Evolutionary conservation across 2,329 filamentous ascomycete species (phyloP), one percentile per base, ranked within the genome.

Genomic region (Xylaria digitata): DNA sequence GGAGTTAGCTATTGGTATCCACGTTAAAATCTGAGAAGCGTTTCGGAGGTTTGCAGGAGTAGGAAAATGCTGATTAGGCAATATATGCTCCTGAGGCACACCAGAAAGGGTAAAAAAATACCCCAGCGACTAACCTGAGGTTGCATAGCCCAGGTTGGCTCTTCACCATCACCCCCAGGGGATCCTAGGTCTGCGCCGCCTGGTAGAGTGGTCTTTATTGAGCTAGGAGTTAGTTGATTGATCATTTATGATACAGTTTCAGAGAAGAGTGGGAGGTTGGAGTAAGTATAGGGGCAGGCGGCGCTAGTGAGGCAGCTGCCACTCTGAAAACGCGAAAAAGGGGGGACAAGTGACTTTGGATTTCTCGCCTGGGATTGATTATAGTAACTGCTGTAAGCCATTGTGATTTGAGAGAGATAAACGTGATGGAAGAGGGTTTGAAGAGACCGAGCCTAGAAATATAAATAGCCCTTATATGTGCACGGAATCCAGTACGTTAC

Each of bases 101-200:
- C 26, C 26, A 26, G 5, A 26, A 26, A 5, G 5, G 26, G n/a
- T n/a, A n/a, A 2, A 26, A 26, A 26, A 26, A 26, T 5, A 5
- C 2, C 26, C 26, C 26, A 26, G 26, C 26, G 26, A 26, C 26
- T 26, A 5, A 26, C 26, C 26, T 56, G 56, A 13, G 56, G 15
- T 26, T 50, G 11, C 56, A 64, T 60, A 32, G 34, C 9, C 45
- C 23, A 53, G 48, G 40, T 30, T 15, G 54, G 54, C n/a, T 52
- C 40, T 53, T 46, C 54, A 11, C 13, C 6, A 23, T 45, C 23
- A 8, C 40, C 61, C 34, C 21, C 26, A 15, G 26, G 53, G 9
- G 6, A 15, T 15, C 2, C 9, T 6, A 6, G 8, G 2, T 40
- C 30, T 40, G 53, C 53, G 9, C 45, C 46, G 17, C 6, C 52